Evolutionary conservation across 768 basidiomycete species (phyloP).

Genomic region (Fistulinella prunicolor): DNA sequence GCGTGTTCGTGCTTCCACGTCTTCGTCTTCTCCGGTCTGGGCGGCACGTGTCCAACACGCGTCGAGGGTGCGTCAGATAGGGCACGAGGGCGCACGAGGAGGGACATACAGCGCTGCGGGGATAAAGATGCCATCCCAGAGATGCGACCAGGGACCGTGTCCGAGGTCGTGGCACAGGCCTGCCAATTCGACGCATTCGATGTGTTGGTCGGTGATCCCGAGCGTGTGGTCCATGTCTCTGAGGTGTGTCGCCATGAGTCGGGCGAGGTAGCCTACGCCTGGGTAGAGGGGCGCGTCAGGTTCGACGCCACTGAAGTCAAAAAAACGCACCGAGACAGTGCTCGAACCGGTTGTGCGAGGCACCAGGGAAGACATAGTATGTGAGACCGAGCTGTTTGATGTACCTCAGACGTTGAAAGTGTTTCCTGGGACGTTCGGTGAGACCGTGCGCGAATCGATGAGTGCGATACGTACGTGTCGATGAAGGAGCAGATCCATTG

Average conservation of each 20-base stretch:
- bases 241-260: constrained; percentile 58
- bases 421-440: constrained; percentile 40
- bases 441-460: background rate
- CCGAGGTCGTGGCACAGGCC: constrained; percentile 85
- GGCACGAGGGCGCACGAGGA: too few species aligned
- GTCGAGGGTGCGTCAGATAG: too few species aligned
- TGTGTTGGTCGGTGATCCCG: constrained; percentile 64
- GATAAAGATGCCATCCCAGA: constrained; percentile 77
- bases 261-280: constrained; percentile 78
- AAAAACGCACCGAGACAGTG: constrained; percentile 64
- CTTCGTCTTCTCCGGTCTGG: constrained; percentile 19
- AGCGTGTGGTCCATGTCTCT: constrained; percentile 57
- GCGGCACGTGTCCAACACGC: too few species aligned
- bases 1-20: constrained; percentile 76
- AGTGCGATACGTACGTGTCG: constrained; percentile 56
- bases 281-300: constrained; percentile 1
- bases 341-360: constrained; percentile 80
- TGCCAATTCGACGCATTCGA: constrained; percentile 75
- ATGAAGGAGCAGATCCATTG: constrained; percentile 49
- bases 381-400: constrained; percentile 82
- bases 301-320: background rate
- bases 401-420: constrained; percentile 74
- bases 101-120: constrained; percentile 57
- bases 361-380: constrained; percentile 73
- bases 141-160: constrained; percentile 84